Evolutionary conservation across 2,329 filamentous ascomycete genomes (phyloP).

Genomic region (Xylariaceae sp.): DNA sequence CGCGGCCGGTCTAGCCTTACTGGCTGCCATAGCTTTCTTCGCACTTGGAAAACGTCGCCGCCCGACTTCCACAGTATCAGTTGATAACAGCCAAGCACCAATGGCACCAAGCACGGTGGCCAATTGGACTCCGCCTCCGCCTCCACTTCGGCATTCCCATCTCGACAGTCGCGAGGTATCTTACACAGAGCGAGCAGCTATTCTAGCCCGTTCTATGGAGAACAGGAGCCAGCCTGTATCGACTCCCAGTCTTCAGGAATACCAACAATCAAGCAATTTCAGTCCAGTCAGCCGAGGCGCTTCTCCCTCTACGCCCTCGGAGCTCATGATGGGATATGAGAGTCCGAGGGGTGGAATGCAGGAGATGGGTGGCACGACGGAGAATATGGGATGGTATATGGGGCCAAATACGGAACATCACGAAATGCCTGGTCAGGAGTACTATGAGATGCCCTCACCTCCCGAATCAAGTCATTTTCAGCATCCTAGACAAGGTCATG

Average conservation of each 20-base stretch:
- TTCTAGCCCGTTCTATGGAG: conserved; percentile 15
- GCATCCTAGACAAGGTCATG: background rate
- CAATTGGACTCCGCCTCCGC: conserved; percentile 1
- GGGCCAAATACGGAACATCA: background rate
- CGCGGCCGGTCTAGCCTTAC: conserved; percentile 1
- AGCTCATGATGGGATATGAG: background rate
- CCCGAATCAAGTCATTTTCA: background rate
- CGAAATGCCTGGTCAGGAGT: background rate
- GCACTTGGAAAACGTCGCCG: conserved; percentile 10
- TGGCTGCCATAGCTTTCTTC: conserved; percentile 4
- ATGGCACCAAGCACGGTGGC: background rate
- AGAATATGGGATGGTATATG: conserved; percentile 7
- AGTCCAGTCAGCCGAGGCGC: background rate
- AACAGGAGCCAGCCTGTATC: background rate
- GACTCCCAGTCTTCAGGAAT: background rate
- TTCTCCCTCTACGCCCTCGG: background rate
- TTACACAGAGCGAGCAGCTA: conserved; percentile 11
- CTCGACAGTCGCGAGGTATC: conserved; percentile 7
- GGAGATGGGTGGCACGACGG: background rate
- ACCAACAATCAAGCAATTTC: background rate
- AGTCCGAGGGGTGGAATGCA: background rate
- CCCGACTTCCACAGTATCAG: background rate
- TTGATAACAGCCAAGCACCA: background rate
- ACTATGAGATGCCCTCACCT: background rate
- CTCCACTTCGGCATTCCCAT: conserved; percentile 8